These are phyloP conservation scores for Backusella australiensis DNA, from an alignment of 192 early-diverging fungal species.

Conservation along the genomic window DNA sequence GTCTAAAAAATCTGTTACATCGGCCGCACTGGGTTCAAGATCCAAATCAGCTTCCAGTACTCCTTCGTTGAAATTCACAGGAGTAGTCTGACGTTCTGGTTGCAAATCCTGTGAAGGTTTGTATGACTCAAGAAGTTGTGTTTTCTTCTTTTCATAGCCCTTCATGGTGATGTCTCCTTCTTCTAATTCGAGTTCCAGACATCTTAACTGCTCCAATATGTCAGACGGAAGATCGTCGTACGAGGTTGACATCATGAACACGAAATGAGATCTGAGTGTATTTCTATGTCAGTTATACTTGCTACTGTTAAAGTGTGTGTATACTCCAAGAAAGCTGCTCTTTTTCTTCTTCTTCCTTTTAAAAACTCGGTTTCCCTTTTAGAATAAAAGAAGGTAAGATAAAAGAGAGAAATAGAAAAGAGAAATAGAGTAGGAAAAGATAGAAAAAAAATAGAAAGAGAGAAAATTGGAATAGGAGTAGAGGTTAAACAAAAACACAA, in stretches of 20 bases:
- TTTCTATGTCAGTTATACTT: neutral
- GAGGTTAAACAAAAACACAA: constrained; percentile 8
- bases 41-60: constrained; percentile 14
- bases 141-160: constrained; percentile 67
- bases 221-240: constrained; percentile 29
- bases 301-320: neutral
- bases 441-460: neutral
- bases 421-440: neutral
- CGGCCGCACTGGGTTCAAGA: constrained; percentile 32
- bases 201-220: constrained; percentile 15
- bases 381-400: neutral
- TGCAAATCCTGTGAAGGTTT: neutral
- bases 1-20: constrained; percentile 29
- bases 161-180: constrained; percentile 76
- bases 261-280: neutral
- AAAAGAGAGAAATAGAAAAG: neutral
- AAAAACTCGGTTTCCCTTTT: neutral
- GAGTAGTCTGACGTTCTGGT: neutral
- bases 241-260: constrained; percentile 19
- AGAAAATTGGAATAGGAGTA: neutral
- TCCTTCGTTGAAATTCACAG: neutral
- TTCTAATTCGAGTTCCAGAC: constrained; percentile 47
- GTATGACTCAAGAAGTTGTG: constrained; percentile 42
- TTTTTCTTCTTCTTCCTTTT: neutral
- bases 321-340: neutral